Conservation (phyloP, 345 rosid genomes). For the Eucalyptus sp. region DNA sequence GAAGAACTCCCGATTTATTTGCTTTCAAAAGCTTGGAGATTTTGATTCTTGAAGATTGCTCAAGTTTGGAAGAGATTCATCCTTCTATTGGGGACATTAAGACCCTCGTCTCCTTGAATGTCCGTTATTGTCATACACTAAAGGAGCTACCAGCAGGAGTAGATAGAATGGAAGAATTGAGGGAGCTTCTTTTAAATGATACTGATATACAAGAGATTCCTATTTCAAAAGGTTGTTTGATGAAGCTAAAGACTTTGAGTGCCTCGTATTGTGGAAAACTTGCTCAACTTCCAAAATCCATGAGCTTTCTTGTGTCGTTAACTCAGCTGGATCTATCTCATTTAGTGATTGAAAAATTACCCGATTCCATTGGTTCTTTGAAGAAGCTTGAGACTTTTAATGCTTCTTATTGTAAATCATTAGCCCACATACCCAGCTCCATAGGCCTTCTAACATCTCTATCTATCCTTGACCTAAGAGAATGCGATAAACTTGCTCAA, state of each 20-base stretch:
- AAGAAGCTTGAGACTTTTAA: neutral
- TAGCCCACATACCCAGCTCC: neutral
- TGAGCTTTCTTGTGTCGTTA: neutral
- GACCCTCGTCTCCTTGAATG: neutral
- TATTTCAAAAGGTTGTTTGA: neutral
- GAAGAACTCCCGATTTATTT: neutral
- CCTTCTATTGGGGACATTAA: neutral
- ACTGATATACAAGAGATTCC: fast-evolving
- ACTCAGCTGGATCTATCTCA: neutral
- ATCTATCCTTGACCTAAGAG: neutral
- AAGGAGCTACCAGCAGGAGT: neutral
- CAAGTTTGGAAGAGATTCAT: neutral
- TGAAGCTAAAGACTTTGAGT: neutral
- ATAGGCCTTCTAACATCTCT: neutral
- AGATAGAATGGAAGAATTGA: neutral
- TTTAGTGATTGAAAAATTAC: fast-evolving
- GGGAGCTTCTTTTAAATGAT: fast-evolving
- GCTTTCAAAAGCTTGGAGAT: neutral
- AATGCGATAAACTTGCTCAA: neutral
- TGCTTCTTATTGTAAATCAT: fast-evolving
- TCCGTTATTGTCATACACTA: fast-evolving
- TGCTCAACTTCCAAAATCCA: neutral
- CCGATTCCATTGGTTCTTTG: neutral
- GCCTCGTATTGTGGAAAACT: fast-evolving
- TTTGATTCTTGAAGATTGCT: neutral